Base-by-base conservation (phyloP, 495 filamentous ascomycete species). In the Penicillium psychrofluorescens region DNA sequence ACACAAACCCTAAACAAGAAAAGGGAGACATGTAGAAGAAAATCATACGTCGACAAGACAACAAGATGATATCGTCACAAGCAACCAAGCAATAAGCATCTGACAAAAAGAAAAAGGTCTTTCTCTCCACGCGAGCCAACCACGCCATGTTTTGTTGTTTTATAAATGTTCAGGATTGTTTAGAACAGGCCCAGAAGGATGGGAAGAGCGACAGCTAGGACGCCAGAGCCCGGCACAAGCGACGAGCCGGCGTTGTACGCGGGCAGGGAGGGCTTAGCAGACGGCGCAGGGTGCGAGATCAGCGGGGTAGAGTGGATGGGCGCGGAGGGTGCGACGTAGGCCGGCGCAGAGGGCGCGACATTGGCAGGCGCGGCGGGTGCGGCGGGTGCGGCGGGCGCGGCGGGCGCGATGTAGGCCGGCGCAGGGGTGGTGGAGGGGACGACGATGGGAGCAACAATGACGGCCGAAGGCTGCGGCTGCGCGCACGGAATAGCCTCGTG, bases 101-200 rank as follows among this genome's bases (percentile, higher is more conserved):
- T n/a, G 35, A 36, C 7, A 36, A 36, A 36, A 36, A 15, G 33
- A 35, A 11, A 16, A 12, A 8, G 13, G 9, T 6, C 8, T 29
- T 14, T 48, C 35, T 13, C 34, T 12, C 10, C 22, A 22, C 22
- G 22, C 2, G 22, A 22, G 4, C 22, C 22, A 22, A 22, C 22
- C 22, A 22, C 22, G 22, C 22, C 22, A 6, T 22, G 22, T 22
- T 22, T 0, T 22, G 22, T 22, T 22, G 0, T 22, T 0, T 22
- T 22, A 4, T 0, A 22, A 22, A 2, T 22, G 22, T 22, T 22
- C 22, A 8, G 39, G 14, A 33, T 13, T 32, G 8, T 41, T 43
- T 55, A 47, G 37, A 61, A 51, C 28, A 58, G 29, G 10, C 54
- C 54, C 36, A 58, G 27, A 10, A 61, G 39, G 33, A 58, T 28